A percentile compares a stretch with the other conserved stretches of the same genome.
These are phyloP conservation scores for Hericium rajendrae DNA, from an alignment of 768 basidiomycete species.

Conservation along the genomic window DNA sequence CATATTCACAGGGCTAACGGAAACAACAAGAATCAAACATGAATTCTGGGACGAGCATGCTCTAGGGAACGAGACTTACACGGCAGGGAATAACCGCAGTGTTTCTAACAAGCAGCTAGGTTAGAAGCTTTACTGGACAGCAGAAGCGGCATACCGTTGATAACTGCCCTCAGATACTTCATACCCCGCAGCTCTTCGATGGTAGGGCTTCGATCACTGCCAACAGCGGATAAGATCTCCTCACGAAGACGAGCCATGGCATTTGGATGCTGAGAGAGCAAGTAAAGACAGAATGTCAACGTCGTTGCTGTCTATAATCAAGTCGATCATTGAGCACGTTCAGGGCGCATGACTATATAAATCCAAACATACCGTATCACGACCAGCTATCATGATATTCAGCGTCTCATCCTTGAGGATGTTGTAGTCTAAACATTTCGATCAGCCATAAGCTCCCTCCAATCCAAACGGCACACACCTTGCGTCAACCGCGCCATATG, in stretches of 20 bases:
- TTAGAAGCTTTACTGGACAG: background rate
- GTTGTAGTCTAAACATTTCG: background rate
- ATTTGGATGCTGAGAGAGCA: background rate
- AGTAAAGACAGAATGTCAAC: background rate
- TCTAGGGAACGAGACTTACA: background rate
- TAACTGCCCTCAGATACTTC: conserved; percentile 21
- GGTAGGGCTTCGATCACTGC: conserved; percentile 11
- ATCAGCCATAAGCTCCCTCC: no score
- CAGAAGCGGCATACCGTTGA: conserved; percentile 11
- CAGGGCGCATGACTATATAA: conserved; percentile 16
- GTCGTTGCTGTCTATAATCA: background rate
- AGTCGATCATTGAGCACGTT: background rate
- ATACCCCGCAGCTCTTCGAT: conserved; percentile 25
- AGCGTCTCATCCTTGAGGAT: conserved; percentile 14
- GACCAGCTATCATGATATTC: conserved; percentile 22
- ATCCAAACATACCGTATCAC: conserved; percentile 18
- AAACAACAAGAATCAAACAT: background rate
- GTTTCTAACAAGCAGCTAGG: background rate
- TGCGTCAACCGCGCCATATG: conserved; percentile 45
- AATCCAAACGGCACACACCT: conserved; percentile 13
- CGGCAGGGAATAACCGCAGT: background rate
- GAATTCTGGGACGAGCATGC: background rate
- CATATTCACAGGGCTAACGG: background rate
- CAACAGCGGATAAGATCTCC: background rate
- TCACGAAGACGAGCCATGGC: background rate